phyloP scores from a whole-genome alignment of 1,139 yeast species.

The Yamadazyma buinensis region DNA sequence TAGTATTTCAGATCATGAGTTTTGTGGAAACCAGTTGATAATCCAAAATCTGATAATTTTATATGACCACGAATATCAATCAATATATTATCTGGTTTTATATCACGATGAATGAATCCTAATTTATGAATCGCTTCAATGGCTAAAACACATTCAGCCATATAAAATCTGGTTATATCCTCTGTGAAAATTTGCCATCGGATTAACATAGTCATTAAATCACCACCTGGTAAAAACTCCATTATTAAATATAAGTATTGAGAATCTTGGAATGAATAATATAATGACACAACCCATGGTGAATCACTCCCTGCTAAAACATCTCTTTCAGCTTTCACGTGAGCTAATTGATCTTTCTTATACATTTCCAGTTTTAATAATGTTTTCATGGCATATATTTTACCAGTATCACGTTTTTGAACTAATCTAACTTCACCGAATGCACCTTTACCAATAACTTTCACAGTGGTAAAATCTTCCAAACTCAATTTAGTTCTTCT shows the following conservation, averaged over 20 bases:
- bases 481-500: conserved; percentile 71
- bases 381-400: conserved; percentile 83
- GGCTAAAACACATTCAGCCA: conserved; percentile 85
- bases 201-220: conserved; percentile 81
- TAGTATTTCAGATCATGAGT: conserved; percentile 80
- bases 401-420: conserved; percentile 80
- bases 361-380: conserved; percentile 77
- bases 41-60: conserved; percentile 76
- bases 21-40: conserved; percentile 81
- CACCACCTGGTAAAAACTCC: conserved; percentile 88
- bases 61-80: conserved; percentile 80
- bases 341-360: conserved; percentile 78
- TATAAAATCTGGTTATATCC: conserved; percentile 77
- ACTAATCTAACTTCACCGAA: conserved; percentile 82
- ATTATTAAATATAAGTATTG: conserved; percentile 72
- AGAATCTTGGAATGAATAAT: conserved; percentile 77
- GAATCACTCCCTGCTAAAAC: conserved; percentile 82
- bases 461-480: conserved; percentile 75
- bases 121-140: conserved; percentile 79
- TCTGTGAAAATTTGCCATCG: conserved; percentile 86
- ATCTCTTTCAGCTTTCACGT: conserved; percentile 83
- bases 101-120: conserved; percentile 77
- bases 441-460: conserved; percentile 84
- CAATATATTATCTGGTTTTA: conserved; percentile 76
- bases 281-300: conserved; percentile 82